Base-by-base conservation (phyloP, 345 rosid species). In the Mangifera indica region DNA sequence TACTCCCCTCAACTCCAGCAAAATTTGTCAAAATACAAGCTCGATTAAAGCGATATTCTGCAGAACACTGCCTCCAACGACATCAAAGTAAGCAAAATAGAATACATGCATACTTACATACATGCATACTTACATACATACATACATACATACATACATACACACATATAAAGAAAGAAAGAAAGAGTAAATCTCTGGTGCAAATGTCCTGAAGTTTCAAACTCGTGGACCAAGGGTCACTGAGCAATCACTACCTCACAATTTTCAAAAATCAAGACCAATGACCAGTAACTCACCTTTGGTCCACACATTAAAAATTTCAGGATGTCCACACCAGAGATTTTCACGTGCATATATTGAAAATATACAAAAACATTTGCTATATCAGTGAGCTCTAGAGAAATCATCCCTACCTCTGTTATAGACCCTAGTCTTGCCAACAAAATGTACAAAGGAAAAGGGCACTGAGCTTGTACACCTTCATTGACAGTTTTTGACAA, bases 1-100 rank as follows among this genome's bases (percentile, higher is more conserved):
- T 75, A 77, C 84, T 81, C 71, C 89, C 96, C 78, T 83, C 88
- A 74, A 74, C 81, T 78, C 94, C 98, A 59, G 80, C 17, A 74
- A 84, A 89, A 83, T 87, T 81, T 70, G 89, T 91, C 83, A 96
- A 73, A 73, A 89, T 76, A 71, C 93, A 89, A 11, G 93, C 94
- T 73, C 91, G 91, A 62, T 85, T 92, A 74, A 89, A 96, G 78
- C 82, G 87, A 78, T 93, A 96, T 70, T 84, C 94, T 80, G 94
- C 96, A 86, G 96, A 66, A 58, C 64, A 25, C 37, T 42, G 22
- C 54, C 60, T 44, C 59, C 20, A 69, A 67, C 29, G 17, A 66
- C 54, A 49, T 40, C 48, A 57, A n/a, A n/a, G n/a, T n/a, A 52
- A 73, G 57, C 63, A 59, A 32, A 52, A 17, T 58, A 10, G 65